Evolutionary conservation across 352 stramenopile genomes (phyloP).

Genomic region (Vaucheria bursata): DNA sequence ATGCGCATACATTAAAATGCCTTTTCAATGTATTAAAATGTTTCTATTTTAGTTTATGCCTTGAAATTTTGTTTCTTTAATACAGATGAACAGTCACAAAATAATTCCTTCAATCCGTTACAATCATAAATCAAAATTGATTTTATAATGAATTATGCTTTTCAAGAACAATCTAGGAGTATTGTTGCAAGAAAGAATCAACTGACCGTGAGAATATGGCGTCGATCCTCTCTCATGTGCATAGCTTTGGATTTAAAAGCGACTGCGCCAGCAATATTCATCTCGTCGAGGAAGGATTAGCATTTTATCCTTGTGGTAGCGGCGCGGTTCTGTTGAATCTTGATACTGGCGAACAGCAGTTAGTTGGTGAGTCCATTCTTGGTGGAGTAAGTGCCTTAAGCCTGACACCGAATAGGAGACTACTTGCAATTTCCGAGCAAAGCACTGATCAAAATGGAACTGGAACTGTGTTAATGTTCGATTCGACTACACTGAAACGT

Average conservation of each 20-base stretch:
- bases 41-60: too few species aligned
- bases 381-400: slow-evolving; percentile 52
- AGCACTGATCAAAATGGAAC: slow-evolving; percentile 28
- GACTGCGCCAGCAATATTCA: slow-evolving; percentile 67
- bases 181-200: too few species aligned
- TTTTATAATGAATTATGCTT: too few species aligned
- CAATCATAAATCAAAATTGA: too few species aligned
- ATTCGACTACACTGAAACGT: slow-evolving; percentile 67
- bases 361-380: slow-evolving; percentile 53
- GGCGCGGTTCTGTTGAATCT: slow-evolving; percentile 71
- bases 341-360: slow-evolving; percentile 79
- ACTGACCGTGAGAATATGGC: background rate
- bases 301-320: slow-evolving; percentile 68
- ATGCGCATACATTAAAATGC: too few species aligned
- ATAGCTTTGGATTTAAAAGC: slow-evolving; percentile 78
- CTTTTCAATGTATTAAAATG: too few species aligned
- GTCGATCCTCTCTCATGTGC: slow-evolving; percentile 43
- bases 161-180: too few species aligned
- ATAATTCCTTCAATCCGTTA: too few species aligned
- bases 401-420: slow-evolving; percentile 62
- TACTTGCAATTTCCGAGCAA: slow-evolving; percentile 71
- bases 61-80: too few species aligned
- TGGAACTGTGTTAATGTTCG: slow-evolving; percentile 75
- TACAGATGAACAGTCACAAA: too few species aligned
- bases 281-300: slow-evolving; percentile 61